Percentiles rank a stretch among this genome's conserved stretches.
phyloP scores from a whole-genome alignment of 257 asterid species.

The Solanum chilense region DNA sequence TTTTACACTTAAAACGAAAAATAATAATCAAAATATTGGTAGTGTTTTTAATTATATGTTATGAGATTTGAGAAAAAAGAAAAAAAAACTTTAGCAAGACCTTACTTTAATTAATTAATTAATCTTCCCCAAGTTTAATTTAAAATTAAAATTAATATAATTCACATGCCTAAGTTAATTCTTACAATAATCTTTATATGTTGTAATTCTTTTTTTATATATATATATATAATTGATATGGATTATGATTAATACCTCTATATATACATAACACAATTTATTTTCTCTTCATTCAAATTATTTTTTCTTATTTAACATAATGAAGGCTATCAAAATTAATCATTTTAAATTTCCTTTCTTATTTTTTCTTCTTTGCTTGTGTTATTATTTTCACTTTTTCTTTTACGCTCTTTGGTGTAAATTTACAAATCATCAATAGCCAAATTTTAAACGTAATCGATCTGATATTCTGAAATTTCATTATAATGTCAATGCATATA shows the following conservation, averaged over 20 bases:
- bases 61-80: background rate
- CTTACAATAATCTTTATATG: background rate
- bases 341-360: background rate
- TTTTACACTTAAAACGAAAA: background rate
- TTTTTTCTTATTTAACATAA: background rate
- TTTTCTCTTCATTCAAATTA: background rate
- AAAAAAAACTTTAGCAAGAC: background rate
- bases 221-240: too few species aligned
- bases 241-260: background rate
- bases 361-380: too few species aligned
- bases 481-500: background rate
- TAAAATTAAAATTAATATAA: background rate
- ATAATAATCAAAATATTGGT: background rate
- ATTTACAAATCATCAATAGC: conserved; percentile 39
- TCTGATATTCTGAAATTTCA: background rate
- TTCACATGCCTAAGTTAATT: background rate
- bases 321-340: conserved; percentile 5
- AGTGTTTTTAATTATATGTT: background rate
- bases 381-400: conserved; percentile 50
- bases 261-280: background rate
- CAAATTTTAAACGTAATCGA: background rate
- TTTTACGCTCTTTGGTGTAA: conserved; percentile 31
- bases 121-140: background rate
- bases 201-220: too few species aligned
- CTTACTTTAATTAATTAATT: background rate